Evolutionary conservation across 805 yeast species (phyloP).

Genomic region (Metschnikowia santaceciliae): DNA sequence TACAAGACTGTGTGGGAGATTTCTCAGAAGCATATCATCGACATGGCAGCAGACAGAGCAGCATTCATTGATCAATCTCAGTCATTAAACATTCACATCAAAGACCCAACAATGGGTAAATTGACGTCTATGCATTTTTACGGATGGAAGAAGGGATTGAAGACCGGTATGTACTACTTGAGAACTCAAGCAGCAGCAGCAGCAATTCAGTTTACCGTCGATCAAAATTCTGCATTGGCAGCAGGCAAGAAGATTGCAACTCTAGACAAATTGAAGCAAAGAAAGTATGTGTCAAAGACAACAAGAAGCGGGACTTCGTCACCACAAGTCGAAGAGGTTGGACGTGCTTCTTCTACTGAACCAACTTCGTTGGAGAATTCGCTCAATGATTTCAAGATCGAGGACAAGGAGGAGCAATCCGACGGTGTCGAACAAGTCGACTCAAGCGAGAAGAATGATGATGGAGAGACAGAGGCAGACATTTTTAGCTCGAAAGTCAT

Average conservation of each 20-base stretch:
- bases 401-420: conserved; percentile 13
- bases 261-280: conserved; percentile 36
- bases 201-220: conserved; percentile 80
- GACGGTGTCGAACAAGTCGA: conserved; percentile 3
- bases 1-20: conserved; percentile 64
- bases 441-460: conserved; percentile 13
- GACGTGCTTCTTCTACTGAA: conserved; percentile 31
- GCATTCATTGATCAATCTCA: conserved; percentile 90
- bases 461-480: conserved; percentile 53
- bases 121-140: conserved; percentile 97
- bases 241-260: conserved; percentile 39
- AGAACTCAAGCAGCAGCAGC: conserved; percentile 97
- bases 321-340: conserved; percentile 15
- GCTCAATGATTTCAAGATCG: conserved; percentile 42
- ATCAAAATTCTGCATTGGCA: conserved; percentile 37
- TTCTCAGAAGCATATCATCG: conserved; percentile 55
- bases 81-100: conserved; percentile 83
- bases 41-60: conserved; percentile 67
- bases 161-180: conserved; percentile 97
- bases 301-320: conserved; percentile 22
- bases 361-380: conserved; percentile 45
- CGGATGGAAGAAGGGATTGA: conserved; percentile 97
- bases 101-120: conserved; percentile 92
- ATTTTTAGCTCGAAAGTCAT: conserved; percentile 89
- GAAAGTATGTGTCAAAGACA: conserved; percentile 30